Evolutionary conservation across 2,329 filamentous ascomycete genomes (phyloP).

Genomic region (Aspergillus costaricaensis): DNA sequence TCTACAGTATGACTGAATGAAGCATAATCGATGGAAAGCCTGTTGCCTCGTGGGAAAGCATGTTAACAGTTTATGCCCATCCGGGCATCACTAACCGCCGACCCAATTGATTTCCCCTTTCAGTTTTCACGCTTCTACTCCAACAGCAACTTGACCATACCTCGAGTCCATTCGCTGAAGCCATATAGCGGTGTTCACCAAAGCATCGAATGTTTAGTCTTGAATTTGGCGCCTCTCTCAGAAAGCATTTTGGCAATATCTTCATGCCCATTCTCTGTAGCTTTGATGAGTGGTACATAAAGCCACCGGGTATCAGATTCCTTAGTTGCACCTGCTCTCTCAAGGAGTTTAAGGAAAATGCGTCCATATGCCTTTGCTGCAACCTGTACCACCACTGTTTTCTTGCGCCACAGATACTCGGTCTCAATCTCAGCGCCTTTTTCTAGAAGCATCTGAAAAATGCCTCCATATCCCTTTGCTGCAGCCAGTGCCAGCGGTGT

Average conservation of each 20-base stretch:
- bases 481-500: constrained; percentile 10
- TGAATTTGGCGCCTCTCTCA: no score
- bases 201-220: no score
- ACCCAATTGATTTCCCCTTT: background rate
- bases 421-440: background rate
- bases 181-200: no score
- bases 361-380: constrained; percentile 2
- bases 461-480: background rate
- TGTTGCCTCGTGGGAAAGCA: no score
- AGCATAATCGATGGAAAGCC: no score
- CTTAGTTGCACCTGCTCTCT: background rate
- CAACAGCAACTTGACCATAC: background rate
- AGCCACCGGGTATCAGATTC: rapidly evolving
- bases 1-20: no score
- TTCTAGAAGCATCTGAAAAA: constrained; percentile 4
- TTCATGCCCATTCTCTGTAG: background rate
- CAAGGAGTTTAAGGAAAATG: constrained; percentile 1
- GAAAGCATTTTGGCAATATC: background rate
- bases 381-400: constrained; percentile 6
- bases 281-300: rapidly evolving
- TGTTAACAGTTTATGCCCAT: no score
- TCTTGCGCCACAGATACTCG: no score
- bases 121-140: background rate
- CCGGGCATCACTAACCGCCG: no score
- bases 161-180: no score